Evolutionary conservation across 2,329 filamentous ascomycete genomes (phyloP).

Genomic region (Myotisia sp.): DNA sequence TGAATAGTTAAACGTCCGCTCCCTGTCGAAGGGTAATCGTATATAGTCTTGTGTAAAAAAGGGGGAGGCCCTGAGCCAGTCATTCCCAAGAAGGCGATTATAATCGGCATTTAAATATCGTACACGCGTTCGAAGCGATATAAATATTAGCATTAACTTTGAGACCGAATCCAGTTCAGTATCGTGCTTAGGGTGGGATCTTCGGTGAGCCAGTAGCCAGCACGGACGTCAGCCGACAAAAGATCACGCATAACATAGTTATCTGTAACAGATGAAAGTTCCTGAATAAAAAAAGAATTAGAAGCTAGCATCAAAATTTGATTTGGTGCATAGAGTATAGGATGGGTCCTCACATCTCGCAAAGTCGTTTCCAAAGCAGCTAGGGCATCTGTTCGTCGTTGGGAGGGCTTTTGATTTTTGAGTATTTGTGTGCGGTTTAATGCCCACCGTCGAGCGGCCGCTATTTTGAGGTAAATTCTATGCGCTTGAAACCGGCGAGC

Average conservation of each 20-base stretch:
- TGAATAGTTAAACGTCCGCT: too few species aligned
- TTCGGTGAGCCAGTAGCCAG: slow-evolving; percentile 48
- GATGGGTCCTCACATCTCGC: slow-evolving; percentile 29
- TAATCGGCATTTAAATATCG: too few species aligned
- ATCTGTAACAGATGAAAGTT: slow-evolving; percentile 44
- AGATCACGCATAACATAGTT: slow-evolving; percentile 42
- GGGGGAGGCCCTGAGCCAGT: too few species aligned
- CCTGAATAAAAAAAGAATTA: slow-evolving; percentile 26
- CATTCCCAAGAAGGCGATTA: too few species aligned
- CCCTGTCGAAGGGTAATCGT: too few species aligned
- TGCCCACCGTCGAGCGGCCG: slow-evolving; percentile 46
- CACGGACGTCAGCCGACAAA: slow-evolving; percentile 39
- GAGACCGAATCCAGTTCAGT: slow-evolving; percentile 30
- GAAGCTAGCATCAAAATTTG: slow-evolving; percentile 4
- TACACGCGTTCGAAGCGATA: neutral
- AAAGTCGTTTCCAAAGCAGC: slow-evolving; percentile 36
- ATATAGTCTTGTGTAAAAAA: too few species aligned
- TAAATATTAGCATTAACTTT: slow-evolving; percentile 12
- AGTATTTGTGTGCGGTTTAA: slow-evolving; percentile 39
- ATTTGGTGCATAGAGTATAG: neutral
- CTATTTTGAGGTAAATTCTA: slow-evolving; percentile 44
- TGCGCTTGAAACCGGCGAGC: slow-evolving; percentile 48
- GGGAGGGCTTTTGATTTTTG: slow-evolving; percentile 35
- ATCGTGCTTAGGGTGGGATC: slow-evolving; percentile 44
- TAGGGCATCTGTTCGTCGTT: slow-evolving; percentile 35